phyloP scores from a whole-genome alignment of 176 grass and related monocot species.

The Oryza australiensis region DNA sequence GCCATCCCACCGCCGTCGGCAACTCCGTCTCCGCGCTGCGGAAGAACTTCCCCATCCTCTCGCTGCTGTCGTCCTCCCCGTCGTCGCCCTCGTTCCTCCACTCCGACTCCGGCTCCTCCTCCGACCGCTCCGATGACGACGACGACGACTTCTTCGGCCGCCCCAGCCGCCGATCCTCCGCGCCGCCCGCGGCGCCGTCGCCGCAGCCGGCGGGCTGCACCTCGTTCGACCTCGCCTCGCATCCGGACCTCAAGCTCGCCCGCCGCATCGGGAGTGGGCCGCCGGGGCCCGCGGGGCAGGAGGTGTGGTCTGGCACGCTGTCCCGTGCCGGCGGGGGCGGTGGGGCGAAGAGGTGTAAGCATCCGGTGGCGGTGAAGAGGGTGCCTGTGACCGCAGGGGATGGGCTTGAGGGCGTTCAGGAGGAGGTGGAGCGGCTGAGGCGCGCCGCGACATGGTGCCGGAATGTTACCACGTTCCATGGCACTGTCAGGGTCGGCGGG shows the following conservation, averaged over 20 bases:
- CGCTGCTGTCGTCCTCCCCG: conserved; percentile 65
- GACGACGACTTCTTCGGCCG: conserved; percentile 67
- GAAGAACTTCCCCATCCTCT: conserved; percentile 94
- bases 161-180: neutral
- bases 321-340: conserved; percentile 38
- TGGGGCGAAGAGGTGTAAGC: conserved; percentile 65
- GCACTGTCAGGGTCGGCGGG: conserved; percentile 54
- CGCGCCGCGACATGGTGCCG: conserved; percentile 80
- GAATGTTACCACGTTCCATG: conserved; percentile 84
- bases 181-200: conserved; percentile 13
- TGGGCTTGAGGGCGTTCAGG: conserved; percentile 58
- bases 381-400: conserved; percentile 57
- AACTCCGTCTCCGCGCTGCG: conserved; percentile 86
- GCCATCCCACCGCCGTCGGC: conserved; percentile 83
- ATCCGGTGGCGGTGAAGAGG: conserved; percentile 90
- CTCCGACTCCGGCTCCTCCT: conserved; percentile 47
- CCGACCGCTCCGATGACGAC: conserved; percentile 17
- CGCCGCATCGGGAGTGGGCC: conserved; percentile 63
- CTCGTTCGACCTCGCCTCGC: conserved; percentile 72
- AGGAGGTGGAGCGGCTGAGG: conserved; percentile 72
- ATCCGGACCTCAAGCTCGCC: conserved; percentile 76
- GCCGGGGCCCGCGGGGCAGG: conserved; percentile 59
- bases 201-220: conserved; percentile 30
- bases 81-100: conserved; percentile 78
- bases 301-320: conserved; percentile 78